Base-by-base conservation (phyloP, 2,329 filamentous ascomycete species). In the Aspergillus tanneri region DNA sequence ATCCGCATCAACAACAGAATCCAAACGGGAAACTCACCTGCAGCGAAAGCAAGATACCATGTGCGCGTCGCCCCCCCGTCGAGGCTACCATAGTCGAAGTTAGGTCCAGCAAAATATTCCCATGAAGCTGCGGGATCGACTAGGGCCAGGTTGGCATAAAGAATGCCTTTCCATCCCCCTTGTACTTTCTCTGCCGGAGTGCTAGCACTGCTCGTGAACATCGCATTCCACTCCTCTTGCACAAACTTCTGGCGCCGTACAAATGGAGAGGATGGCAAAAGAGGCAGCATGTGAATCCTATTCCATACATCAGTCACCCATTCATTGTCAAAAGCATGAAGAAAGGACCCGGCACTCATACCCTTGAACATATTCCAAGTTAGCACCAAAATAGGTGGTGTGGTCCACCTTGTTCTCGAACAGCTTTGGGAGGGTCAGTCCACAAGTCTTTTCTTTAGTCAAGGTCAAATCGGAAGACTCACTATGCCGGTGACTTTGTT, bases 371-470 rank as follows among this genome's bases (percentile, higher is more conserved):
- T 83, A 88, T 69, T 92, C 86, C 10, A 82, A 78, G 48, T 85
- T 82, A 42, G 74, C 68, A 37, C 89, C 88, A 62, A 96, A 96
- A 72, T 90, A 96, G 1, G 92, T 96, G 3, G 87, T 86, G 69
- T 96, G 90, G 67, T 97, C 89, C 45, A 90, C 80, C 72, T 97
- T 97, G 75, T 96, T 96, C 72, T 97, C 92, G 62, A 96, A 97
- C 7, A 95, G 66, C 72, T 76, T 46, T 19, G 27, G 2, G 78
- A 77, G 28, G 79, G 40, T 51, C 11, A 46, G 49, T 43, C 30
- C 11, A 6, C 25, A 5, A 5, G n/a, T 22, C 14, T 12, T 19
- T 11, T 19, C 7, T n/a, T 10, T 30, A 18, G 14, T 5, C 11
- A 35, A 22, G 25, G 5, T 12, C 2, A 9, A 8, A 27, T 3